phyloP scores from a whole-genome alignment of 2,329 filamentous ascomycete species.

The Sordariomycetes sp. region DNA sequence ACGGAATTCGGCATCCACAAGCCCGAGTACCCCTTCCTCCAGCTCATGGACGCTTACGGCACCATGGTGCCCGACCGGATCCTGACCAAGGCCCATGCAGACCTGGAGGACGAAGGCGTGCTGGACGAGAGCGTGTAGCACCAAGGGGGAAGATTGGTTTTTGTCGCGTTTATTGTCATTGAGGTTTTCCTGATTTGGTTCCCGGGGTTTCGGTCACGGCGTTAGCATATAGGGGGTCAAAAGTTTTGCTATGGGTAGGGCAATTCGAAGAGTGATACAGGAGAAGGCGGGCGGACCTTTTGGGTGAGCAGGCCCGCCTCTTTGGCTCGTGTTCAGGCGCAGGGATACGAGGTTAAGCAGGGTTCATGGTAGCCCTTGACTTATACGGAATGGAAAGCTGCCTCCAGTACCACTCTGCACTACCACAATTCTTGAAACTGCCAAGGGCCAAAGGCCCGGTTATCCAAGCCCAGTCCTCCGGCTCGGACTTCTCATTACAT shows the following conservation, averaged over 20 bases:
- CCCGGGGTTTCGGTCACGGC: neutral
- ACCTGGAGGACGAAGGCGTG: constrained; percentile 5
- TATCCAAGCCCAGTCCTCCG: no score
- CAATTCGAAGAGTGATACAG: neutral
- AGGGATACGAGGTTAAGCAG: no score
- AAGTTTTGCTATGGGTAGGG: neutral
- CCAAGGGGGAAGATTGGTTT: neutral
- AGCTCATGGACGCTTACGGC: constrained; percentile 54
- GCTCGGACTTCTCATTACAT: neutral
- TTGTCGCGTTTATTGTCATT: neutral
- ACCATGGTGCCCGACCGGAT: constrained; percentile 18
- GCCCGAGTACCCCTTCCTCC: constrained; percentile 59
- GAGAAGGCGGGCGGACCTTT: neutral
- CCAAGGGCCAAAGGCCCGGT: no score
- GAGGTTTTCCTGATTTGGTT: neutral
- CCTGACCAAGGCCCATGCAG: constrained; percentile 9
- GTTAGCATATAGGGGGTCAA: neutral
- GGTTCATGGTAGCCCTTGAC: no score
- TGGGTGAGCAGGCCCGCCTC: no score
- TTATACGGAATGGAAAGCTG: no score
- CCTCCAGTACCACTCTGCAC: no score
- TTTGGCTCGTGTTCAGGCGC: no score
- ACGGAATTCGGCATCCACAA: constrained; percentile 66
- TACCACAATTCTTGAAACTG: no score
- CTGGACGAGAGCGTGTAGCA: neutral